Evolutionary conservation across 2,329 filamentous ascomycete genomes (phyloP).

Genomic region (Xylaria digitata): DNA sequence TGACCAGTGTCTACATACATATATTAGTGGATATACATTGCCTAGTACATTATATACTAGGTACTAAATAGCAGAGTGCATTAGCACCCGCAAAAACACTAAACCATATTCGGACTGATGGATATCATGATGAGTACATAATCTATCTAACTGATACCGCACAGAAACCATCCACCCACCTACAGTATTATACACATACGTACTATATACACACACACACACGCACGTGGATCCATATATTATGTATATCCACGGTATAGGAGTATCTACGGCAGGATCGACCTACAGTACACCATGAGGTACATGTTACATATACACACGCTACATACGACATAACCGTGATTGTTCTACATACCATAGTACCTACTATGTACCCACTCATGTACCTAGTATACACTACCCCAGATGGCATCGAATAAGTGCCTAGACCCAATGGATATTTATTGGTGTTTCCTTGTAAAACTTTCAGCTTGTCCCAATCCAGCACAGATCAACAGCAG

Average conservation of each 20-base stretch:
- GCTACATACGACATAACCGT: too few species aligned
- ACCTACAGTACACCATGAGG: too few species aligned
- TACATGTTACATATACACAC: too few species aligned
- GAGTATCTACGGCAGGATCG: too few species aligned
- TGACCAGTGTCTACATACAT: background rate
- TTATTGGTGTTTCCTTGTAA: background rate
- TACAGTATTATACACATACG: constrained; percentile 7
- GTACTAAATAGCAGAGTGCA: background rate
- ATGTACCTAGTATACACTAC: background rate
- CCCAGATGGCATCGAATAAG: constrained; percentile 18
- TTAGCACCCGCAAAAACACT: constrained; percentile 25
- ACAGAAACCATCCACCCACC: background rate
- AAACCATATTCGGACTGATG: background rate
- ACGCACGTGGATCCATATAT: too few species aligned
- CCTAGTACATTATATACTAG: too few species aligned
- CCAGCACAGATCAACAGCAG: constrained; percentile 22
- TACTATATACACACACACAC: too few species aligned
- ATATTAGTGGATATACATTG: background rate
- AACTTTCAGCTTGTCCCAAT: constrained; percentile 23
- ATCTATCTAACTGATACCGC: too few species aligned
- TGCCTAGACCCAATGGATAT: background rate
- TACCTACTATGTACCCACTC: too few species aligned
- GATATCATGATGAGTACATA: too few species aligned
- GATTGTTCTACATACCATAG: too few species aligned
- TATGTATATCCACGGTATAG: too few species aligned